These are phyloP conservation scores for Stemphylium beticola DNA, from an alignment of 2,329 filamentous ascomycete genomes.

Conservation along the genomic window DNA sequence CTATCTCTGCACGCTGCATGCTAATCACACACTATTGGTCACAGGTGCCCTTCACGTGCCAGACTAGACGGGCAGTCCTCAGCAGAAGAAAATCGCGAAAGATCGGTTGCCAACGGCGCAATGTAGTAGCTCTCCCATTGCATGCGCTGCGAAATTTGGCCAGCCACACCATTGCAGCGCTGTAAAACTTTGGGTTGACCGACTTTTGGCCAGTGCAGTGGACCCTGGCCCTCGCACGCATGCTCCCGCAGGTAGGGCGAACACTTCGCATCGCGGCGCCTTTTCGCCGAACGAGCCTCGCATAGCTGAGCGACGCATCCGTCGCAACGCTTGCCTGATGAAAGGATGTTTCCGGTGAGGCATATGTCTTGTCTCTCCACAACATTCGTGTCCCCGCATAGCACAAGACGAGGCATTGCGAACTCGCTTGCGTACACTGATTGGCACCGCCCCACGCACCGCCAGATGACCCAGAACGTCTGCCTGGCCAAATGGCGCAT, in stretches of 20 bases:
- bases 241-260: constrained; percentile 4
- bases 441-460: constrained; percentile 4
- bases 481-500: constrained; percentile 12
- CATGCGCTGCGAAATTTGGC: background rate
- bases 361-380: background rate
- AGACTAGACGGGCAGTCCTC: background rate
- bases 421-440: constrained; percentile 3
- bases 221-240: constrained; percentile 13
- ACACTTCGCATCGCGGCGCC: constrained; percentile 5
- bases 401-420: constrained; percentile 12
- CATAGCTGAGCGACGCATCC: constrained; percentile 17
- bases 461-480: constrained; percentile 13
- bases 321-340: constrained; percentile 23
- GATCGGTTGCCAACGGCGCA: constrained; percentile 5
- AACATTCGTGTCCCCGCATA: constrained; percentile 8
- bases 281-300: constrained; percentile 6
- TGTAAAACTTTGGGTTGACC: constrained; percentile 19
- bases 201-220: constrained; percentile 27
- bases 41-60: constrained; percentile 13
- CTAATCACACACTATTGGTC: constrained; percentile 21
- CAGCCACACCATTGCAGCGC: constrained; percentile 7
- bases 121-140: background rate
- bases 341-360: constrained; percentile 23
- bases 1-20: constrained; percentile 22
- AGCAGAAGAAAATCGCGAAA: too few species aligned